Conservation (phyloP, 768 basidiomycete genomes). For the Suillus subalutaceus region DNA sequence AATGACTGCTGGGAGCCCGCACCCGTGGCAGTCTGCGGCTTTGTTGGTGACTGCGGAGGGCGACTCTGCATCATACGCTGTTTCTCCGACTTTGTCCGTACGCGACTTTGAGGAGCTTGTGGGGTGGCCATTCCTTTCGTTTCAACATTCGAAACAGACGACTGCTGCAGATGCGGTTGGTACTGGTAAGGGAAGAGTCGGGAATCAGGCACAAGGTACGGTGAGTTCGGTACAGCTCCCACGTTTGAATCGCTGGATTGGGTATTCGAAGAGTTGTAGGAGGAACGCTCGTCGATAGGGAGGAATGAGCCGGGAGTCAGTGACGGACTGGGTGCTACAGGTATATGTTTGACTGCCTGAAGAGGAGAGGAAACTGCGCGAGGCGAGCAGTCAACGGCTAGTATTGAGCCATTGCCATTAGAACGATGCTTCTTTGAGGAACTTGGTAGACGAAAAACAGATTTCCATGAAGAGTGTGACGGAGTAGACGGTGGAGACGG, state of each 20-base stretch:
- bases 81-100: slow-evolving; percentile 52
- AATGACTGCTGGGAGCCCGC: slow-evolving; percentile 49
- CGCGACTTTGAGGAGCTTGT: slow-evolving; percentile 24
- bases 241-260: slow-evolving; percentile 73
- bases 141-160: slow-evolving; percentile 13
- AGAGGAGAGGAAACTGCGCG: slow-evolving; percentile 31
- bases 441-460: slow-evolving; percentile 70
- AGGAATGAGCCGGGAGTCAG: slow-evolving; percentile 57
- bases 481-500: slow-evolving; percentile 27
- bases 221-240: slow-evolving; percentile 31
- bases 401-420: slow-evolving; percentile 39
- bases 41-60: slow-evolving; percentile 41
- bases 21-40: slow-evolving; percentile 32
- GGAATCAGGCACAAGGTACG: slow-evolving; percentile 33
- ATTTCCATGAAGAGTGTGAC: slow-evolving; percentile 58
- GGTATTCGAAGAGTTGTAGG: slow-evolving; percentile 78
- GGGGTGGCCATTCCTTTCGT: slow-evolving; percentile 28
- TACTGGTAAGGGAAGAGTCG: slow-evolving; percentile 15
- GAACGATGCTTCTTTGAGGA: slow-evolving; percentile 61
- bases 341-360: slow-evolving; percentile 26
- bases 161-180: slow-evolving; percentile 16
- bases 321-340: slow-evolving; percentile 48
- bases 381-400: slow-evolving; percentile 52
- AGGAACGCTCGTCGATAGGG: slow-evolving; percentile 64
- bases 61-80: slow-evolving; percentile 49